Conservation (phyloP, 2,329 filamentous ascomycete species). For the Teratosphaeria pseudoeucalypti region DNA sequence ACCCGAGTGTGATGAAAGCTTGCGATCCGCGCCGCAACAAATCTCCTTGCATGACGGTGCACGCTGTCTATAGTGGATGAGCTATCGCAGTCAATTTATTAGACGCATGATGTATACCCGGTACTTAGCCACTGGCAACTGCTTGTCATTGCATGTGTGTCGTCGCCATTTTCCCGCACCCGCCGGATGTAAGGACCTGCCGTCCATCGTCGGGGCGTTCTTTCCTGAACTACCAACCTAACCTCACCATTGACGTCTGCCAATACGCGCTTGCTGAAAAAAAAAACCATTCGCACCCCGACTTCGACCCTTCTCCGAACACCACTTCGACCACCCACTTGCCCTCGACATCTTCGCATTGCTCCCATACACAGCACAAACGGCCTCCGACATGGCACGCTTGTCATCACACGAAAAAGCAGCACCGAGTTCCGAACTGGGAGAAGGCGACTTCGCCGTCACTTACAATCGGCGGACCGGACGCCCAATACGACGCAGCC, state of each 20-base stretch:
- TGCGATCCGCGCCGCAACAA: background rate
- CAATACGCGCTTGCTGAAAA: background rate
- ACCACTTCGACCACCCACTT: background rate
- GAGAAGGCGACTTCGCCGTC: constrained; percentile 15
- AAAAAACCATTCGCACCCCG: background rate
- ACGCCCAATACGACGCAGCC: constrained; percentile 31
- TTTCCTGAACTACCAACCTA: background rate
- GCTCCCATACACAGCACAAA: background rate
- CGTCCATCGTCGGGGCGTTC: background rate
- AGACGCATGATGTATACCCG: background rate
- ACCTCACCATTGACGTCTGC: background rate
- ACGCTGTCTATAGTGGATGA: background rate
- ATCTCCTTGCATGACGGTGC: background rate
- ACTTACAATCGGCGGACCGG: constrained; percentile 32
- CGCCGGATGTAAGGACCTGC: background rate
- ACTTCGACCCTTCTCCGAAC: background rate
- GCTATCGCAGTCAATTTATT: background rate
- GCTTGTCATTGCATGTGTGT: background rate
- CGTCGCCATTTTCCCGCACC: background rate
- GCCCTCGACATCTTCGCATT: background rate
- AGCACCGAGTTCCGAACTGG: constrained; percentile 12
- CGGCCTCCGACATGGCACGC: background rate
- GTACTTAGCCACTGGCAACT: background rate
- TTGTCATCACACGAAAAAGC: background rate
- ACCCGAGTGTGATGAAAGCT: background rate